Conservation (phyloP, 2,329 filamentous ascomycete species). For the Metarhizium guizhouense region DNA sequence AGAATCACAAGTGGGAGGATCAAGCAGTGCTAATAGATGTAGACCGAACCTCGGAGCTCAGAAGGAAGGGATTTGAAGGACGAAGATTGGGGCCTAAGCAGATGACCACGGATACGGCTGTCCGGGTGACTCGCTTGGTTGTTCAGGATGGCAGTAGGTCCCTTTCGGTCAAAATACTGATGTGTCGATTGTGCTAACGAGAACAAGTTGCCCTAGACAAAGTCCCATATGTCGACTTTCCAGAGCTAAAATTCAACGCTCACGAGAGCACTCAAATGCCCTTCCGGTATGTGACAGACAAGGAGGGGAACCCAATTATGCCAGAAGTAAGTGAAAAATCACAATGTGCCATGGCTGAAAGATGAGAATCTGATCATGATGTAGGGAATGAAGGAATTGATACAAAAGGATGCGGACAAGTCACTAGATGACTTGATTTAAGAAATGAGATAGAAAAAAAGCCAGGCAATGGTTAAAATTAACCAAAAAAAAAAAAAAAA, state of each 20-base stretch:
- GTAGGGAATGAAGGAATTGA: conserved; percentile 89
- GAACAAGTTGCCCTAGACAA: conserved; percentile 62
- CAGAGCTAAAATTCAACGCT: conserved; percentile 81
- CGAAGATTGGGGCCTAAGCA: conserved; percentile 84
- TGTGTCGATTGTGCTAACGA: neutral
- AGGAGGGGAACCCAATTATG: conserved; percentile 77
- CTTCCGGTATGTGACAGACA: conserved; percentile 82
- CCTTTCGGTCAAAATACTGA: neutral
- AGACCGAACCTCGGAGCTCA: conserved; percentile 94
- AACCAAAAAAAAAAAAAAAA: neutral
- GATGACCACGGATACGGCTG: conserved; percentile 98
- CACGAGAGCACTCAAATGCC: conserved; percentile 97
- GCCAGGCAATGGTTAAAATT: neutral
- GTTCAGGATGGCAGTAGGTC: conserved; percentile 70
- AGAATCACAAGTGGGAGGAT: neutral
- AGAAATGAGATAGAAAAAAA: neutral
- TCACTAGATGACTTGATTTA: conserved; percentile 77
- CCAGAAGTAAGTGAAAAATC: conserved; percentile 55
- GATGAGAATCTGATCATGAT: conserved; percentile 14
- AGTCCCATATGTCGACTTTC: conserved; percentile 77
- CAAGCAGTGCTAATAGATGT: neutral
- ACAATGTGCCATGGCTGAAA: neutral
- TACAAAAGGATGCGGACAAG: conserved; percentile 90
- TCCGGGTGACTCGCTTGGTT: conserved; percentile 84
- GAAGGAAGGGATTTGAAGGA: conserved; percentile 85